Base-by-base conservation (phyloP, 2,329 filamentous ascomycete species). In the Neonectria hederae region DNA sequence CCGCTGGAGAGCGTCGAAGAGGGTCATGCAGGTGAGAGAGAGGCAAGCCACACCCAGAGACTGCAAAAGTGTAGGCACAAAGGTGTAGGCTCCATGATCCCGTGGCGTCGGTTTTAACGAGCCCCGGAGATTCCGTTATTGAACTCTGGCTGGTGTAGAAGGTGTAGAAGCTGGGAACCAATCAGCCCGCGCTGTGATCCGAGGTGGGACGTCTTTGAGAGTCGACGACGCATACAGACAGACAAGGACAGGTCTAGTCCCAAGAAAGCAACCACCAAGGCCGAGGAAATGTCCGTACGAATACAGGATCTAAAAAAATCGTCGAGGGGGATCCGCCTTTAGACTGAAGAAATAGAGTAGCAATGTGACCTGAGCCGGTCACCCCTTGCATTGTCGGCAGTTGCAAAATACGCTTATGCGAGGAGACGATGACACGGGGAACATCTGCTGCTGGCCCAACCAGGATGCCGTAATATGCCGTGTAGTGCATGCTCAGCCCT, bases 41-140 rank as follows among this genome's bases (percentile, higher is more conserved):
- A 38, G 14, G 51, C 60, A 69, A 67, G 68, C 68, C 68, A 71
- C 68, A 57, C 51, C 51, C 57, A 54, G 49, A 42, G 28, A 48
- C 24, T 35, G 46, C 17, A 32, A 51, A 51, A 32, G n/a, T 22
- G 48, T 32, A 32, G 48, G n/a, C 28, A 30, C 8, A 40, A 26
- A 58, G 30, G 19, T 32, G 30, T 43, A 59, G 53, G 64, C 38
- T 54, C 35, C 43, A 68, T 71, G 69, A 70, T 54, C 53, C 53
- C 35, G 62, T 63, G 62, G 66, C 68, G 62, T 57, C 51, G 66
- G 48, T 24, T 56, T 22, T 40, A 55, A 61, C 66, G 35, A 56
- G 52, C 35, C 10, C 40, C 63, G 69, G 69, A 9, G 48, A 24
- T 63, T 42, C 69, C 69, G 69, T 59, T 38, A 9, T 28, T n/a